Percentiles rank a stretch among this genome's conserved stretches.
phyloP scores from a whole-genome alignment of 1,284 basidiomycete genomes.

The Naganishia liquefaciens region DNA sequence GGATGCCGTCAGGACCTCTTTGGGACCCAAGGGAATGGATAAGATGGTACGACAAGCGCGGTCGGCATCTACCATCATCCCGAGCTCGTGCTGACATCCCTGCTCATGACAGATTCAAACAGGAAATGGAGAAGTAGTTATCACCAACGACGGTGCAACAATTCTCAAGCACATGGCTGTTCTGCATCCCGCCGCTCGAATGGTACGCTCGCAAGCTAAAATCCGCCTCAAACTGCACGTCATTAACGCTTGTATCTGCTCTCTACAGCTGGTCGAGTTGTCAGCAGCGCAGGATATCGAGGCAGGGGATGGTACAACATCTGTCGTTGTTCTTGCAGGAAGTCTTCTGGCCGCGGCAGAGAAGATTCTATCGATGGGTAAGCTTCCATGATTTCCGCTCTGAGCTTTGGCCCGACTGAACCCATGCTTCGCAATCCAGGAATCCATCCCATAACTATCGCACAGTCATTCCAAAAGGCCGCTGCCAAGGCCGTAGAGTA shows the following conservation, averaged over 20 bases:
- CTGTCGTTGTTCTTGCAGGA: conserved; percentile 95
- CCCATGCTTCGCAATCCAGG: conserved; percentile 45
- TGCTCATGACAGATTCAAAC: conserved; percentile 80
- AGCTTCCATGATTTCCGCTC: neutral
- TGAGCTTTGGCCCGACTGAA: neutral
- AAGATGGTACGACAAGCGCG: conserved; percentile 77
- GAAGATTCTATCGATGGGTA: conserved; percentile 91
- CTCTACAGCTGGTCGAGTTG: conserved; percentile 81
- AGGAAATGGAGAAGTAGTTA: conserved; percentile 90
- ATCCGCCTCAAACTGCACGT: neutral
- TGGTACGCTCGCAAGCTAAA: conserved; percentile 61
- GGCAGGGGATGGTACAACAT: conserved; percentile 98
- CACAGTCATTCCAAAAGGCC: conserved; percentile 92
- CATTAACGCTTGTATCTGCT: neutral
- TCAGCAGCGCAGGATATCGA: conserved; percentile 98
- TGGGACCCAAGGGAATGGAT: conserved; percentile 99
- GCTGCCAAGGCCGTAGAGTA: conserved; percentile 92
- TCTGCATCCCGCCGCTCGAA: conserved; percentile 95
- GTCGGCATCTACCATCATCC: neutral
- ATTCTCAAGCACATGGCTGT: conserved; percentile 98
- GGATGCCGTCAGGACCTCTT: conserved; percentile 93
- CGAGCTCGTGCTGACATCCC: neutral
- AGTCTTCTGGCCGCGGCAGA: conserved; percentile 91
- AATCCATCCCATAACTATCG: conserved; percentile 96
- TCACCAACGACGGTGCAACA: conserved; percentile 99